A percentile compares a stretch with the other conserved stretches of the same genome.
These are phyloP conservation scores for Hymenoscyphus repandus DNA, from an alignment of 2,329 filamentous ascomycete genomes.

Conservation along the genomic window DNA sequence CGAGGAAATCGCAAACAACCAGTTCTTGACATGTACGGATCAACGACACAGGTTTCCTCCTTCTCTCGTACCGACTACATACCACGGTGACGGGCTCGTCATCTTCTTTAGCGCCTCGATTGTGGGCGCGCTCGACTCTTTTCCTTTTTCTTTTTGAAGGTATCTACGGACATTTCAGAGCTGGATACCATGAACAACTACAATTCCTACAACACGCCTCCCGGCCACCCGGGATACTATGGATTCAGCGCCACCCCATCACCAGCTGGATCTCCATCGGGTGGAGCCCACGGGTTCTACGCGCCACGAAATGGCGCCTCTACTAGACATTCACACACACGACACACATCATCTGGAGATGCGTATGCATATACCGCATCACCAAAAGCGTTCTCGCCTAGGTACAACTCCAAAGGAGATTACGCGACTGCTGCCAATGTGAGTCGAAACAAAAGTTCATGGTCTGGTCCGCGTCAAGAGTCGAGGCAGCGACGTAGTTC, in stretches of 20 bases:
- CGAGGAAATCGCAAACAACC: slow-evolving; percentile 21
- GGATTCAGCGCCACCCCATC: slow-evolving; percentile 30
- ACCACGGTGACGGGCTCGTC: slow-evolving; percentile 33
- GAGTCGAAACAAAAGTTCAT: slow-evolving; percentile 34
- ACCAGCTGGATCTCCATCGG: slow-evolving; percentile 30
- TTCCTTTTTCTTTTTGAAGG: slow-evolving; percentile 22
- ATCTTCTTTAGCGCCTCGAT: slow-evolving; percentile 26
- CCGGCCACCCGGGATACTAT: slow-evolving; percentile 27
- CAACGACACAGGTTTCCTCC: slow-evolving; percentile 32
- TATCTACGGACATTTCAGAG: slow-evolving; percentile 28
- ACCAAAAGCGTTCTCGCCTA: slow-evolving; percentile 29
- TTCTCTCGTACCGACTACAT: slow-evolving; percentile 34
- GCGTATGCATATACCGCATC: slow-evolving; percentile 24
- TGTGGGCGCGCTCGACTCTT: slow-evolving; percentile 20
- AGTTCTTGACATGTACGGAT: slow-evolving; percentile 34
- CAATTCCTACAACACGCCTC: slow-evolving; percentile 26
- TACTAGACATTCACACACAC: slow-evolving; percentile 26
- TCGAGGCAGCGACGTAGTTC: slow-evolving; percentile 29
- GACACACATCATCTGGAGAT: slow-evolving; percentile 29
- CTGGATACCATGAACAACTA: slow-evolving; percentile 29
- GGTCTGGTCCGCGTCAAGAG: slow-evolving; percentile 27
- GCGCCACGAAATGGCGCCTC: slow-evolving; percentile 22
- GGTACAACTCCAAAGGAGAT: slow-evolving; percentile 32
- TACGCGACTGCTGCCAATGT: slow-evolving; percentile 35
- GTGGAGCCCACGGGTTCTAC: slow-evolving; percentile 29